Evolutionary conservation across 2,329 filamentous ascomycete species (phyloP), one percentile per base, ranked within the genome.

Genomic region (Cytospora leucostoma): DNA sequence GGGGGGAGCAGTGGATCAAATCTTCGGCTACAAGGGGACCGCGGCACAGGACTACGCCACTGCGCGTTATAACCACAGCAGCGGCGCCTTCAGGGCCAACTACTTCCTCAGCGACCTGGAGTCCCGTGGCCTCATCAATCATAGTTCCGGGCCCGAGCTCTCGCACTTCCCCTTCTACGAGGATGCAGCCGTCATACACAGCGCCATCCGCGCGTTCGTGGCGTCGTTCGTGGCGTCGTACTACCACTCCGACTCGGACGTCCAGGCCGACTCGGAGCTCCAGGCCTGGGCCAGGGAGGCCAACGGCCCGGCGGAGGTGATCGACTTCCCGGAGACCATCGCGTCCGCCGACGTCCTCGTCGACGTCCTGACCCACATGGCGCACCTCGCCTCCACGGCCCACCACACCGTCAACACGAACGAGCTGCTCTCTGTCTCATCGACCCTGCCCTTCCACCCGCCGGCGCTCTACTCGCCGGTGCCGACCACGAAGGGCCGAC

Each of bases 391-490:
- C 10, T 74, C 74, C 4, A 72, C 72, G 19, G 71, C 72, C 1
- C 79, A 82, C 65, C 78, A 79, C 64, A 70, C 74, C 3, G 71
- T 79, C 66, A 81, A 80, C 70, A 77, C 75, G 10, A 77, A 77
- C 62, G 73, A 76, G 55, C 75, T 77, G 37, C 69, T 77, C 51
- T 69, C 71, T 4, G 68, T 70, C 60, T 73, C 73, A 37, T 72
- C 71, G 7, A 73, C 73, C 1, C 71, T 82, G 15, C 79, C 79
- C 1, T 76, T 80, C 68, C 75, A 77, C 66, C 76, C 78, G 7
- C 69, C 74, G 2, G 73, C 79, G 0, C 70, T 81, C n/a, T 78
- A 77, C 67, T 64, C 71, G 21, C 70, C 75, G 0, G 56, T 78
- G 0, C 79, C 79, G 1, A 72, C 71, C 0, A 56, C 66, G 11